Evolutionary conservation across 1,284 basidiomycete species (phyloP), one percentile per base, ranked within the genome.

Genomic region (Heterobasidion parviporum): DNA sequence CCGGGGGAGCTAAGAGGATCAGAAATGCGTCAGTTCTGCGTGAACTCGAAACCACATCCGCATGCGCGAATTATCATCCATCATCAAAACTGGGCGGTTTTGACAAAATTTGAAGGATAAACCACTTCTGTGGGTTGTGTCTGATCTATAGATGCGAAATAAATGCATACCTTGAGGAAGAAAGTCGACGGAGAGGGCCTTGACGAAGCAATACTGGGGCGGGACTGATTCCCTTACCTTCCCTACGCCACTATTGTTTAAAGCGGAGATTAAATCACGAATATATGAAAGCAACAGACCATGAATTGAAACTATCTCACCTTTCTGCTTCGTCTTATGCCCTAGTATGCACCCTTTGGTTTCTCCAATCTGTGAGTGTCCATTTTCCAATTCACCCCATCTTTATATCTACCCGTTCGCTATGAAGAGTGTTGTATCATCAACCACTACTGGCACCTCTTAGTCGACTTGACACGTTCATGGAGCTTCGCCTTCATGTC

Each of bases 371-470:
- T 26, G 26, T 26, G 26, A 26, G 26, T 26, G 26, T 26, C 26
- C 26, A 26, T 26, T 26, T 26, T 4, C 26, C 5, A 26, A 26
- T 26, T 26, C 26, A 26, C 5, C 26, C 5, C 26, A 26, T 26
- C 26, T 26, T 26, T 26, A 26, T 26, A 26, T 54, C 8, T 47
- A 5, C 8, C n/a, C n/a, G 41, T 54, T 58, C 58, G 64, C 70
- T 70, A 77, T 81, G 87, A 89, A 78, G 87, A 89, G 87, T 79
- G 85, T 88, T 87, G 83, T 80, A 75, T 72, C 65, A 70, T 71
- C 77, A 81, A 85, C 84, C 83, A 77, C 66, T 56, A 79, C 81
- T 89, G 87, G 87, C 85, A 89, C 86, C 87, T 89, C 87, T 89
- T 88, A 89, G 87, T 88, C 82, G 85, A 89, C 77, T 68, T 81